Conservation (phyloP, 129 eudicot species). For the Sambucus nigra region DNA sequence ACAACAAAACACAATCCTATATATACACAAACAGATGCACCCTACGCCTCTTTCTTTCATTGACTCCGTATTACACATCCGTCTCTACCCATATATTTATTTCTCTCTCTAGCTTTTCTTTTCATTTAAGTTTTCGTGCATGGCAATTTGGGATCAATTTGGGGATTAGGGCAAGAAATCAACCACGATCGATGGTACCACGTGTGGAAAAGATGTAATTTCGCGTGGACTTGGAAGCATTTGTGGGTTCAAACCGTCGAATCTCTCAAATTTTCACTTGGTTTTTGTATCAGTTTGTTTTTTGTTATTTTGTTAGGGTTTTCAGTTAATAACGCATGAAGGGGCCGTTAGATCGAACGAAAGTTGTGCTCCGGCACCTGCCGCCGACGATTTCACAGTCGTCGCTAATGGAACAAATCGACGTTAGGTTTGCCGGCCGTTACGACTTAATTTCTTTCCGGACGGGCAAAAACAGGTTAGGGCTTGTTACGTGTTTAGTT, state of each 20-base stretch:
- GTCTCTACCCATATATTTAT: background rate
- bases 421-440: constrained; percentile 55
- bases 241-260: background rate
- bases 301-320: constrained; percentile 50
- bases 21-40: constrained; percentile 3
- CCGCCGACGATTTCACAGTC: constrained; percentile 71
- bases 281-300: background rate
- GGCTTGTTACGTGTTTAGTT: constrained; percentile 11
- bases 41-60: background rate
- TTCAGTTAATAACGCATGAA: constrained; percentile 47
- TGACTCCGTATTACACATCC: background rate
- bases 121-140: constrained; percentile 4
- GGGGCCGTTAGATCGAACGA: constrained; percentile 65
- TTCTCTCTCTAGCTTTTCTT: constrained; percentile 9
- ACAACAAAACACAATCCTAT: background rate
- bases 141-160: constrained; percentile 20
- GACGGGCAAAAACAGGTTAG: constrained; percentile 60
- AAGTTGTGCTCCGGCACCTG: constrained; percentile 89
- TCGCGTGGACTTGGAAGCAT: background rate
- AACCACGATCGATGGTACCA: constrained; percentile 2
- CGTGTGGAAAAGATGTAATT: constrained; percentile 17
- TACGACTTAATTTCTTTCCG: constrained; percentile 58
- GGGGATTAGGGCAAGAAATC: constrained; percentile 22
- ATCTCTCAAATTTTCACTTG: background rate
- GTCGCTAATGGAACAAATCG: constrained; percentile 57